Evolutionary conservation across 371 early-diverging fungal genomes (phyloP), one percentile per base, ranked within the genome.

Genomic region (Rhizomucor pusillus): DNA sequence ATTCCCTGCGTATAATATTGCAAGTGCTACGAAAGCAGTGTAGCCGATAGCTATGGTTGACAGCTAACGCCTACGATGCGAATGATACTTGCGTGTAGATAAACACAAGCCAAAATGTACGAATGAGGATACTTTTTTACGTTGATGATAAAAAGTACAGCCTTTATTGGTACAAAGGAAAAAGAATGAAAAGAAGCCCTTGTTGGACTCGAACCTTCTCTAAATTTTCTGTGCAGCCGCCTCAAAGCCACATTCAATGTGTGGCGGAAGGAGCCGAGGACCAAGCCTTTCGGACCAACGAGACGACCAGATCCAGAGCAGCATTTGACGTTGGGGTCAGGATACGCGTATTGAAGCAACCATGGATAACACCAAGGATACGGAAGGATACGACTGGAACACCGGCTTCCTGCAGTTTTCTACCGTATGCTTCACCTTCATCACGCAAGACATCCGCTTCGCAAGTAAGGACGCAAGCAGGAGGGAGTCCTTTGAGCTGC

Each of bases 401-500:
- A 5, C 41, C 41, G 12, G 41, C 41, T 41, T 41, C 41, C 41
- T 5, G 16, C 11, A 41, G 11, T 19, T 41, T 41, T 16, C 41
- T 14, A 4, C 16, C 66, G 50, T 60, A 69, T 0, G 45, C 37
- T 22, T 69, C 70, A 14, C 61, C 70, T 36, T 69, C 66, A 36
- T 57, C 57, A 44, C 70, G 50, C 36, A 69, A 44, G 0, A 62
- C 60, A 55, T 69, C 70, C 14, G 25, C 52, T 41, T 69, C 41
- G 14, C 36, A 25, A 49, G 49, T 34, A 9, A 24, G 20, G 35
- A 70, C 34, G 13, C 70, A 47, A 9, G 71, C 65, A 4, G 66
- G 67, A 1, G 75, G 69, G 5, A 75, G 47, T 11, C 57, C 67
- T 44, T 59, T 20, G 14, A 75, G 52, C 1, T 60, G 52, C 12